Percentiles rank a stretch among this genome's conserved stretches.
Conservation (phyloP, 306 rosid species). For the Oxytropis ochrocephala region DNA sequence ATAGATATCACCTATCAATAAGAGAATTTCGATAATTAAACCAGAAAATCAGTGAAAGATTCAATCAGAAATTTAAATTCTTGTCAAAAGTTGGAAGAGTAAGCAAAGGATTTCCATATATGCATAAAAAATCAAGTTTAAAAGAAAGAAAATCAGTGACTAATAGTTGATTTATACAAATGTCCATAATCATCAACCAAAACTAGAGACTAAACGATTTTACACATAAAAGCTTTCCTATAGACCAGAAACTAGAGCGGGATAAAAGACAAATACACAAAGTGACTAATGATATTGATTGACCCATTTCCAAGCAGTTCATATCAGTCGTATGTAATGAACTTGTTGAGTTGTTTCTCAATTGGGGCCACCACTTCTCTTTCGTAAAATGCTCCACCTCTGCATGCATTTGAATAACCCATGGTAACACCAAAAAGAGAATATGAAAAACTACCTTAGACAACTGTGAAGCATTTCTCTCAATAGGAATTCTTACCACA, state of each 20-base stretch:
- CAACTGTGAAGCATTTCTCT: conserved; percentile 54
- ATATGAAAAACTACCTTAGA: conserved; percentile 52
- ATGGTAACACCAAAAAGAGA: no score
- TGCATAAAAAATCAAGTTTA: background rate
- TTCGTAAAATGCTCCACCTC: conserved; percentile 73
- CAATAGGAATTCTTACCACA: conserved; percentile 54
- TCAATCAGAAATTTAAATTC: no score
- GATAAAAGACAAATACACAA: background rate
- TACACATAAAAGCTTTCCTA: background rate
- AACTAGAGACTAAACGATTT: background rate
- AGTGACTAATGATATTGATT: conserved; percentile 46
- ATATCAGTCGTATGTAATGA: conserved; percentile 41
- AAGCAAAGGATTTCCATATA: background rate
- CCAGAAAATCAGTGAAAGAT: no score
- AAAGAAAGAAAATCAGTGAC: background rate
- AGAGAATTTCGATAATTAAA: no score
- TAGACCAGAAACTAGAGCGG: background rate
- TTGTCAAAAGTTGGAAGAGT: no score
- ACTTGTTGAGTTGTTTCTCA: conserved; percentile 31
- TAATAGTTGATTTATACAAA: background rate
- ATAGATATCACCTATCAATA: no score
- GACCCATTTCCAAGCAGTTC: conserved; percentile 53
- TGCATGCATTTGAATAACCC: conserved; percentile 34
- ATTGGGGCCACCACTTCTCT: conserved; percentile 28
- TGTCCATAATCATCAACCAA: background rate